Evolutionary conservation across 306 rosid species (phyloP).

Genomic region (Vachellia collinsii): DNA sequence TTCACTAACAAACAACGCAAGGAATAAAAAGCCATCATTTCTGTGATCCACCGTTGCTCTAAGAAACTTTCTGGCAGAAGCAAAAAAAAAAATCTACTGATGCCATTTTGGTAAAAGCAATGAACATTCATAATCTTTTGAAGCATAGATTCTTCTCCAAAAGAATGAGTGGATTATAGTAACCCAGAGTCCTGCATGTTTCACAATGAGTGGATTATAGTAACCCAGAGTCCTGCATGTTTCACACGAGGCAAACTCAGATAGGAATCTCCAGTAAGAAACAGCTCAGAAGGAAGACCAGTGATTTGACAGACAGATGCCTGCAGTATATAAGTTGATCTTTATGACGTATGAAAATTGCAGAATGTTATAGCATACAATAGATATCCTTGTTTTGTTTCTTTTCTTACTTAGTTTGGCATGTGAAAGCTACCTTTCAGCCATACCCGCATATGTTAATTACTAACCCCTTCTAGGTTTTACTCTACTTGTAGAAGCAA

Average conservation of each 20-base stretch:
- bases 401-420: background rate
- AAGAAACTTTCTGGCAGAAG: slow-evolving; percentile 12
- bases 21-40: slow-evolving; percentile 21
- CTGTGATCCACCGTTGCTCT: slow-evolving; percentile 21
- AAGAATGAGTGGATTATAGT: slow-evolving; percentile 41
- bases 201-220: slow-evolving; percentile 16
- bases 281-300: slow-evolving; percentile 19
- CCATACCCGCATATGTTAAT: background rate
- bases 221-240: slow-evolving; percentile 38
- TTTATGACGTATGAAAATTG: slow-evolving; percentile 11
- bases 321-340: background rate
- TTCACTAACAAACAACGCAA: background rate
- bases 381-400: background rate
- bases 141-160: background rate
- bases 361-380: background rate
- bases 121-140: background rate
- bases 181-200: slow-evolving; percentile 39
- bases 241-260: slow-evolving; percentile 15
- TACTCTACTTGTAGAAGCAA: background rate
- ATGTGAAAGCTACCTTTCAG: background rate
- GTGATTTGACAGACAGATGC: slow-evolving; percentile 18
- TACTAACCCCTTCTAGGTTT: slow-evolving; percentile 13
- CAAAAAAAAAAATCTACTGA: background rate
- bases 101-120: background rate
- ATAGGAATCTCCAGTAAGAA: slow-evolving; percentile 33